Percentiles rank a stretch among this genome's conserved stretches.
Evolutionary conservation across 2,329 filamentous ascomycete species (phyloP).

Genomic region (Talaromyces sp.): DNA sequence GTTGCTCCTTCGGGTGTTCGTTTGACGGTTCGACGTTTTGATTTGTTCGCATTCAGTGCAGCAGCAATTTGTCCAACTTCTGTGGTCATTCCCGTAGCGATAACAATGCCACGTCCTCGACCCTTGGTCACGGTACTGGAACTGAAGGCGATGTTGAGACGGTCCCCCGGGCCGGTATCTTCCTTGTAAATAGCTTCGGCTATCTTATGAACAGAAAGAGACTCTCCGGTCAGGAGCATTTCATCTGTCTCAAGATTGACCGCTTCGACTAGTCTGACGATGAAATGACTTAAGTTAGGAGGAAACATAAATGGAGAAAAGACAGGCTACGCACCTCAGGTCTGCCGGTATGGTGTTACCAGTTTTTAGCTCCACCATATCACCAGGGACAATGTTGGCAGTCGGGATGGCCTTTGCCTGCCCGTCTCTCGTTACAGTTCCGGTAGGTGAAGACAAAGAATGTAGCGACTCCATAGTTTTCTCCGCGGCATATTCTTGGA

Average conservation of each 20-base stretch:
- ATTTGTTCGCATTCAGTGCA: constrained; percentile 27
- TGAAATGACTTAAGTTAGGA: neutral
- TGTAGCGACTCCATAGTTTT: constrained; percentile 57
- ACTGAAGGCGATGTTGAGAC: constrained; percentile 58
- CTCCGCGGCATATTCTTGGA: constrained; percentile 58
- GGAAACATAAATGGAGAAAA: neutral
- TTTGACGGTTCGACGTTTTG: constrained; percentile 41
- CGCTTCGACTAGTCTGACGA: constrained; percentile 46
- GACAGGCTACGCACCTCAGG: constrained; percentile 30
- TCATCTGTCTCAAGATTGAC: constrained; percentile 73
- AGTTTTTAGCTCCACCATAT: constrained; percentile 50
- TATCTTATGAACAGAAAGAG: constrained; percentile 55
- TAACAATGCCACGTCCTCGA: constrained; percentile 55
- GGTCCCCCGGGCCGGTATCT: constrained; percentile 49
- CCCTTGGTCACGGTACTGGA: constrained; percentile 59
- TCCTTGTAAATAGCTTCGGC: constrained; percentile 33
- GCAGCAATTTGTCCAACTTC: constrained; percentile 59
- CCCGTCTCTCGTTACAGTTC: constrained; percentile 55
- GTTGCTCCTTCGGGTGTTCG: constrained; percentile 42
- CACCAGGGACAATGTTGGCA: constrained; percentile 58
- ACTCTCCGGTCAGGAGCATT: constrained; percentile 60
- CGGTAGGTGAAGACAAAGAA: constrained; percentile 54
- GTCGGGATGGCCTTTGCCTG: constrained; percentile 50
- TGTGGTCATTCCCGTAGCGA: constrained; percentile 58
- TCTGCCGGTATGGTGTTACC: constrained; percentile 59